These are phyloP conservation scores for Hypoxylon perforatum DNA, from an alignment of 495 filamentous ascomycete genomes.

Conservation along the genomic window DNA sequence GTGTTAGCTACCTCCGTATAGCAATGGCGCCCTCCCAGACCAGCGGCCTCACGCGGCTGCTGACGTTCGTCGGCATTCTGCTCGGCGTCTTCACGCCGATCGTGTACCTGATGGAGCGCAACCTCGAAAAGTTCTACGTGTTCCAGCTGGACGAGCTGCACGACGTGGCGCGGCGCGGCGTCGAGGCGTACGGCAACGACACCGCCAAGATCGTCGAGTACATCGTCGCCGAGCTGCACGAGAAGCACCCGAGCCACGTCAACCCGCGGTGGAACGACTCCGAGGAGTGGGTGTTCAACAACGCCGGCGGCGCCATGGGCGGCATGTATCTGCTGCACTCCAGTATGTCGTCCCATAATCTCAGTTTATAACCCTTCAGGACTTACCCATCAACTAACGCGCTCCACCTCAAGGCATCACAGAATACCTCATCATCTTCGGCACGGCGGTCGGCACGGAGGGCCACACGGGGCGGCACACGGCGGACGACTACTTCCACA, in stretches of 20 bases:
- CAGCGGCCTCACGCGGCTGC: constrained; percentile 47
- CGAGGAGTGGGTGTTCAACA: constrained; percentile 79
- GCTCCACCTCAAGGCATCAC: constrained; percentile 61
- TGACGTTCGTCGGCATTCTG: constrained; percentile 70
- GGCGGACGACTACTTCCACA: constrained; percentile 93
- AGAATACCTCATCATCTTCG: constrained; percentile 85
- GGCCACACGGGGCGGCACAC: constrained; percentile 88
- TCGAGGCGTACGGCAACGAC: constrained; percentile 76
- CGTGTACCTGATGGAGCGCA: constrained; percentile 72
- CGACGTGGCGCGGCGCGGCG: constrained; percentile 71
- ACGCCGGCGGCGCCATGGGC: constrained; percentile 87
- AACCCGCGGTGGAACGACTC: constrained; percentile 56
- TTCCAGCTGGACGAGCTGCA: constrained; percentile 76
- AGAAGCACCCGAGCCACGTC: constrained; percentile 59
- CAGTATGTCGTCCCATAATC: constrained; percentile 57
- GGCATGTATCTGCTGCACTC: constrained; percentile 91
- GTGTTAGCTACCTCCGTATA: too few species aligned
- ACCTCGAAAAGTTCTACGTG: constrained; percentile 80
- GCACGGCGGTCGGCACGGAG: constrained; percentile 87
- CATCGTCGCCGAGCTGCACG: constrained; percentile 68
- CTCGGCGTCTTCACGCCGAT: constrained; percentile 69
- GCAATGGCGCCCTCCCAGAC: constrained; percentile 21
- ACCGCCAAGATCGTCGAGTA: constrained; percentile 73
- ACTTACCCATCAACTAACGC: constrained; percentile 17
- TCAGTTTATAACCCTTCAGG: background rate